phyloP scores from a whole-genome alignment of 78 protist genomes.

The Dictyostelium firmibasis region DNA sequence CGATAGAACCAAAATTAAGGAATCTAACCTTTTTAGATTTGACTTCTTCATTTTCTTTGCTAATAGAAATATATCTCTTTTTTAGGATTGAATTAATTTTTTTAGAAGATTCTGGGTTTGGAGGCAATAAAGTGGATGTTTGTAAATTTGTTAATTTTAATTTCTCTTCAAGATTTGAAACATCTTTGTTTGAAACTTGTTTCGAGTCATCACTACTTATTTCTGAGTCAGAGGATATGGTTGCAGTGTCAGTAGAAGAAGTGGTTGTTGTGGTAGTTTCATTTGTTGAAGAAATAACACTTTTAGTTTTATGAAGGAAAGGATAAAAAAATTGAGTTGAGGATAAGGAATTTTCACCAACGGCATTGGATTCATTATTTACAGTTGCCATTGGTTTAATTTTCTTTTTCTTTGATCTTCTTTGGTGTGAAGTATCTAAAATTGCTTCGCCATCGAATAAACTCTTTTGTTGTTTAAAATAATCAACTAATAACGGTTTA shows the following conservation, averaged over 20 bases:
- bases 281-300: neutral
- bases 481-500: neutral
- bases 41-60: neutral
- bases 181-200: neutral
- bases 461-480: constrained; percentile 13
- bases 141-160: neutral
- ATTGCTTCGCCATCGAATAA: neutral
- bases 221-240: neutral
- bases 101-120: neutral
- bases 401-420: constrained; percentile 2
- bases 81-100: neutral
- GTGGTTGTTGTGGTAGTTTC: neutral
- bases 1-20: neutral
- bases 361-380: neutral
- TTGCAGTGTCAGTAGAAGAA: neutral
- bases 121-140: neutral
- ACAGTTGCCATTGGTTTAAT: neutral
- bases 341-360: neutral
- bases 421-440: neutral
- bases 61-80: neutral
- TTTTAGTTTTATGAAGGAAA: neutral
- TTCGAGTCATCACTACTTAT: neutral
- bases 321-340: neutral
- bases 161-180: neutral
- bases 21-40: neutral